Conservation (phyloP, 805 yeast species). For the Metschnikowia continentalis region DNA sequence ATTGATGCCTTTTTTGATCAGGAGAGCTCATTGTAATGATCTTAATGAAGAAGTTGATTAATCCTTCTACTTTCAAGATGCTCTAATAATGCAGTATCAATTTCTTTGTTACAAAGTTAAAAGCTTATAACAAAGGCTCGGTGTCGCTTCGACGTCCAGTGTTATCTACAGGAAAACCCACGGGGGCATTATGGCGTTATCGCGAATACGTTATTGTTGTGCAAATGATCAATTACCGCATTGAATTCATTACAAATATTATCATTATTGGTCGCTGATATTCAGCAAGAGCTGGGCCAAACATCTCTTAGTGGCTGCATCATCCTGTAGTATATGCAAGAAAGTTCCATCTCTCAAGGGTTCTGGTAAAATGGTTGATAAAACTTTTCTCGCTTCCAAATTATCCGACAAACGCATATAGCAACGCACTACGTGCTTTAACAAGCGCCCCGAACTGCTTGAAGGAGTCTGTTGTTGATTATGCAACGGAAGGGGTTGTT, state of each 20-base stretch:
- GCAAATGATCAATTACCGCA: background rate
- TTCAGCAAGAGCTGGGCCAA: conserved; percentile 76
- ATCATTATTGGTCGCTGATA: conserved; percentile 31
- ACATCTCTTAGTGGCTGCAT: conserved; percentile 81
- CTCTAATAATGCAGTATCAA: background rate
- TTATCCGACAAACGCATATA: conserved; percentile 88
- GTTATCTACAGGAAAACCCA: conserved; percentile 1
- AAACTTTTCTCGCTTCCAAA: conserved; percentile 81
- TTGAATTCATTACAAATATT: background rate
- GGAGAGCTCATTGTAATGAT: conserved; percentile 9
- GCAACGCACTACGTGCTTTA: conserved; percentile 93
- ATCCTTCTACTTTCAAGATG: background rate
- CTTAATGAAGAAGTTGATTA: background rate
- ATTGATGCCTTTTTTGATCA: conserved; percentile 21
- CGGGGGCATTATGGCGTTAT: background rate
- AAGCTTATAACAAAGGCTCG: background rate
- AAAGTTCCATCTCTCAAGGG: conserved; percentile 87
- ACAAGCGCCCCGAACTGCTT: conserved; percentile 66
- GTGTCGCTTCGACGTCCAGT: background rate
- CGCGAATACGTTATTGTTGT: background rate
- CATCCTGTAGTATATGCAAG: conserved; percentile 73
- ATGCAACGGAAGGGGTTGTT: conserved; percentile 1
- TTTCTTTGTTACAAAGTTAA: background rate
- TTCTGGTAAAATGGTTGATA: conserved; percentile 79
- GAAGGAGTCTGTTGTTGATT: conserved; percentile 19